A percentile compares a stretch with the other conserved stretches of the same genome.
phyloP scores from a whole-genome alignment of 805 yeast genomes.

The Candida berthetii region DNA sequence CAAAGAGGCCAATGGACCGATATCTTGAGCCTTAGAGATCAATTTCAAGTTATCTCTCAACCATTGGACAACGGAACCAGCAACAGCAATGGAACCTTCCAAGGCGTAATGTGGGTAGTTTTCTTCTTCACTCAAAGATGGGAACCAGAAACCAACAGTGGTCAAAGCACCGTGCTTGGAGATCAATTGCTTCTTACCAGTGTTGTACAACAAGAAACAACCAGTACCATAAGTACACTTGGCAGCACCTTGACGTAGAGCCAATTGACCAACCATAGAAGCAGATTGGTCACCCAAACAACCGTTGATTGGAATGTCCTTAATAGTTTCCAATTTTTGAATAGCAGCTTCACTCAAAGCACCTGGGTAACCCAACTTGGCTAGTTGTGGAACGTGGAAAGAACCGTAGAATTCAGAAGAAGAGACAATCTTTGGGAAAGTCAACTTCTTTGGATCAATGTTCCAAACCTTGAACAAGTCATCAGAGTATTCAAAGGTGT shows the following conservation, averaged over 20 bases:
- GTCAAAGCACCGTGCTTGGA: conserved; percentile 81
- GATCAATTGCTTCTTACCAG: conserved; percentile 67
- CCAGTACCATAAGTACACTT: conserved; percentile 98
- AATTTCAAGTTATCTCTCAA: conserved; percentile 83
- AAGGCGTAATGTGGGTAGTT: conserved; percentile 76
- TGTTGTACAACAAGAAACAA: conserved; percentile 82
- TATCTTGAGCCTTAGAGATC: conserved; percentile 75
- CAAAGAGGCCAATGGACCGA: conserved; percentile 84
- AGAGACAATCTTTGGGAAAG: conserved; percentile 72
- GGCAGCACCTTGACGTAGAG: conserved; percentile 77
- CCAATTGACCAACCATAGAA: conserved; percentile 88
- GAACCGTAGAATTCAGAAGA: conserved; percentile 75
- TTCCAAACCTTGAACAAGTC: conserved; percentile 75
- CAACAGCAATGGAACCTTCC: conserved; percentile 95
- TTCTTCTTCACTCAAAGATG: conserved; percentile 39
- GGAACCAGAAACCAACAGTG: conserved; percentile 89
- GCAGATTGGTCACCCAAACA: conserved; percentile 94
- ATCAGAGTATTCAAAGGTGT: conserved; percentile 68
- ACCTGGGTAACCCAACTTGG: conserved; percentile 43
- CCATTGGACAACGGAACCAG: conserved; percentile 94
- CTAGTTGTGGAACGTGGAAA: conserved; percentile 55
- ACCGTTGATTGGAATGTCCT: conserved; percentile 74
- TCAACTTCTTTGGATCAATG: conserved; percentile 58
- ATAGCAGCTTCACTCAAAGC: conserved; percentile 46
- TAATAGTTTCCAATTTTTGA: conserved; percentile 41